Conservation (phyloP, 2,329 filamentous ascomycete genomes). For the Colletotrichum zoysiae region DNA sequence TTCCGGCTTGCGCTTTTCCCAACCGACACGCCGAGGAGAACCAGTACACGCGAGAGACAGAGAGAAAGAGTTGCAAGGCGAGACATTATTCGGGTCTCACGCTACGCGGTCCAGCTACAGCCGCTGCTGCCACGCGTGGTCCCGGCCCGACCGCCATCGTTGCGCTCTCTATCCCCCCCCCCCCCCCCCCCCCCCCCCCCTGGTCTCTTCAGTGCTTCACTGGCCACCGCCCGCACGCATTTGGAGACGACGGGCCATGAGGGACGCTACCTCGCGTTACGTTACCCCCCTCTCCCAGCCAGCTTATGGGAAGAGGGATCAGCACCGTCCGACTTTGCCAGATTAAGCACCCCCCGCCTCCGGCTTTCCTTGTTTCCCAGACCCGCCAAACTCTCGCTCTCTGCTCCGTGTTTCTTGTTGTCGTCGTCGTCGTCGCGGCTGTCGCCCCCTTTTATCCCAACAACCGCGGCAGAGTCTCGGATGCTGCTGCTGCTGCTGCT, state of each 20-base stretch:
- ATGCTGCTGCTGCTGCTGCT: background rate
- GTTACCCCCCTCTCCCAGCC: constrained; percentile 12
- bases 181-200: constrained; percentile 5
- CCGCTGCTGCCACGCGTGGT: constrained; percentile 18
- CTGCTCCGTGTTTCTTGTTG: constrained; percentile 34
- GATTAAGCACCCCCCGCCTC: constrained; percentile 39
- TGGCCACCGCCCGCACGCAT: constrained; percentile 32
- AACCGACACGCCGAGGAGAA: constrained; percentile 18
- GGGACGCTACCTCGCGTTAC: constrained; percentile 1
- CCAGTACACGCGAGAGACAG: background rate
- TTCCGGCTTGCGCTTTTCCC: constrained; percentile 26
- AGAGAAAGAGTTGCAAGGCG: constrained; percentile 25
- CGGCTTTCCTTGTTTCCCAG: constrained; percentile 38
- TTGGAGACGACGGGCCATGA: constrained; percentile 28
- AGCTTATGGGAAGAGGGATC: background rate
- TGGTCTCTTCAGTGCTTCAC: constrained; percentile 31
- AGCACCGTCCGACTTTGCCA: constrained; percentile 37
- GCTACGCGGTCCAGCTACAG: constrained; percentile 19
- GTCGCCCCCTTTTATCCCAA: constrained; percentile 12
- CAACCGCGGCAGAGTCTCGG: background rate
- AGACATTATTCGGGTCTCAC: constrained; percentile 37
- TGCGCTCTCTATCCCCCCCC: constrained; percentile 4
- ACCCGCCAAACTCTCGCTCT: constrained; percentile 25
- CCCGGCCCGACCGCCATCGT: background rate
- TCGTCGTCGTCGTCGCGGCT: background rate